Conservation (phyloP, 306 rosid species). For the Crotalaria pallida region DNA sequence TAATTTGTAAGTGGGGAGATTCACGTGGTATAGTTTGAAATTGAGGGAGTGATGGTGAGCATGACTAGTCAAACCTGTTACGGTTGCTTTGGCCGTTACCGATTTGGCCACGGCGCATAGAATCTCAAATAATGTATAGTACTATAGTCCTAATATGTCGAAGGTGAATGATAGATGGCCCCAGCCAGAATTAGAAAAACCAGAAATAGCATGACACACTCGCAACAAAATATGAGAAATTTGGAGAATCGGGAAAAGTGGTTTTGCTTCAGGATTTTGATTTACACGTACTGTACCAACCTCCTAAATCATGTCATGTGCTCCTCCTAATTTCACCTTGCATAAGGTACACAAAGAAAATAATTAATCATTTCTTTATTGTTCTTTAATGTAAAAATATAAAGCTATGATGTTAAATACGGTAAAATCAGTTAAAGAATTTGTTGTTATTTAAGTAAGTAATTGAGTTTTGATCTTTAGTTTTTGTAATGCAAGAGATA, state of each 20-base stretch:
- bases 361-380: not conserved
- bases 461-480: too few relatives aligned
- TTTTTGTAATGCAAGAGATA: too few relatives aligned
- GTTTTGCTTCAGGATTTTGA: not conserved
- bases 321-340: not conserved
- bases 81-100: not conserved
- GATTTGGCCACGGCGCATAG: conserved; percentile 5
- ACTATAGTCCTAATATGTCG: too few relatives aligned
- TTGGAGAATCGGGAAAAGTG: not conserved
- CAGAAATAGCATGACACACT: not conserved
- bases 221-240: not conserved
- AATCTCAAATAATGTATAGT: conserved; percentile 23
- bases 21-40: conserved; percentile 25
- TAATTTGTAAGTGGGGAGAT: not conserved
- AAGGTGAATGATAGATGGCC: conserved; percentile 21
- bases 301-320: not conserved
- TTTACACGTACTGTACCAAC: not conserved
- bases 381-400: not conserved
- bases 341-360: not conserved
- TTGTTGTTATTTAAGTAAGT: too few relatives aligned
- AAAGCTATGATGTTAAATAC: too few relatives aligned
- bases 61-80: conserved; percentile 29
- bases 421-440: too few relatives aligned
- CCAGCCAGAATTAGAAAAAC: conserved; percentile 21
- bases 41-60: not conserved